Evolutionary conservation across 257 asterid species (phyloP).

Genomic region (Solanum virginianum): DNA sequence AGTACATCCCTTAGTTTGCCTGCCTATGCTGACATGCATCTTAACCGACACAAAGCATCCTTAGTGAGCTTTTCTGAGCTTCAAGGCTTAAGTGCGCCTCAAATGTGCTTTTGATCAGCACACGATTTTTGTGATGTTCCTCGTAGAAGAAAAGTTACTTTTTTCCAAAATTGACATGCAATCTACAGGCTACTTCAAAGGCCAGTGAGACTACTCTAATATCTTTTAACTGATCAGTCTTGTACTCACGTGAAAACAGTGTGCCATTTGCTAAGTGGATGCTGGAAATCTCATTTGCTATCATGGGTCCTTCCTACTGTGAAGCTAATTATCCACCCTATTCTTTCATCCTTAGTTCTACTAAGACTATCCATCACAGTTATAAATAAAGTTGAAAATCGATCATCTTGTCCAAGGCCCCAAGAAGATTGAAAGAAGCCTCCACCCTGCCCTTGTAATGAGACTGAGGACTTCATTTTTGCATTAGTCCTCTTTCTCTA

Average conservation of each 20-base stretch:
- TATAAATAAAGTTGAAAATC: neutral
- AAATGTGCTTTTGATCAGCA: neutral
- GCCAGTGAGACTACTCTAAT: neutral
- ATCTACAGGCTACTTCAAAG: neutral
- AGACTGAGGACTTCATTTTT: neutral
- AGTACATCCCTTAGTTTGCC: neutral
- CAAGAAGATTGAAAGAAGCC: neutral
- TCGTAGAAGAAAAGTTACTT: neutral
- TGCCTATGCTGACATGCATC: neutral
- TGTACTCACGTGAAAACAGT: neutral
- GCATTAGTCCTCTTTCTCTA: neutral
- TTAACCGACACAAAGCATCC: neutral
- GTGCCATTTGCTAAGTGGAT: neutral
- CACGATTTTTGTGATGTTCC: neutral
- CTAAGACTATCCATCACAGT: neutral
- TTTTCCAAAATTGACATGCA: neutral
- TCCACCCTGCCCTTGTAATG: neutral
- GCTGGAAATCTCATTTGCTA: neutral
- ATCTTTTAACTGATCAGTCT: neutral
- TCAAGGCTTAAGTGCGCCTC: neutral
- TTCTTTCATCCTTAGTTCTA: neutral
- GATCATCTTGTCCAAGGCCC: neutral
- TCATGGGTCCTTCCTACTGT: neutral
- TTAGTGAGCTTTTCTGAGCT: neutral
- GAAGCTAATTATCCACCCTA: neutral